These are phyloP conservation scores for Lachnellula subtilissima DNA, from an alignment of 2,329 filamentous ascomycete species.

Conservation along the genomic window DNA sequence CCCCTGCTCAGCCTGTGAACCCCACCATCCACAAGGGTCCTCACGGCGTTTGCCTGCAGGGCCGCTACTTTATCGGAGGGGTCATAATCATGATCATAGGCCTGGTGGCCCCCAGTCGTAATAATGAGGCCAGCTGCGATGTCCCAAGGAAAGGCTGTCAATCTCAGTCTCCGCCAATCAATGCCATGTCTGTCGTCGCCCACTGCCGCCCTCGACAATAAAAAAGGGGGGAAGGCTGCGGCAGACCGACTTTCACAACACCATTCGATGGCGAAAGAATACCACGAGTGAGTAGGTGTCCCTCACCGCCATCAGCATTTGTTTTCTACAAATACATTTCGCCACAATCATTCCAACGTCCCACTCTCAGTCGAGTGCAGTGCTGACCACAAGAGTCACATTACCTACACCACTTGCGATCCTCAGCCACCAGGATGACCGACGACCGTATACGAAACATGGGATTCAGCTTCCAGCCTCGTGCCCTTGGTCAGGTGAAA, in stretches of 20 bases:
- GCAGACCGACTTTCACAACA: neutral
- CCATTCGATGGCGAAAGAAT: neutral
- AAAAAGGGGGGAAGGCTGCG: neutral
- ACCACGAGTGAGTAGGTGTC: no score
- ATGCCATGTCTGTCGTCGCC: neutral
- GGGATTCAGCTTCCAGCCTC: neutral
- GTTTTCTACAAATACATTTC: neutral
- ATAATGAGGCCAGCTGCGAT: neutral
- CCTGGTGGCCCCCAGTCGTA: neutral
- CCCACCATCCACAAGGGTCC: neutral
- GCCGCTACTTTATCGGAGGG: neutral
- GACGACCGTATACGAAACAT: neutral
- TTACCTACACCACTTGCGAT: neutral
- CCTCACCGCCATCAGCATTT: neutral
- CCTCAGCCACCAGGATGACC: neutral
- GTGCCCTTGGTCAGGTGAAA: slow-evolving; percentile 3
- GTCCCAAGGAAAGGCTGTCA: neutral
- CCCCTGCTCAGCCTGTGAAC: neutral
- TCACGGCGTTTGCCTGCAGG: neutral
- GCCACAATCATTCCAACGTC: neutral
- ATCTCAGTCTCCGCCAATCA: neutral
- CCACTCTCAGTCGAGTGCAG: neutral
- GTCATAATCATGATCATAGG: neutral
- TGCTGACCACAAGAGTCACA: neutral
- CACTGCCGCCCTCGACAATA: neutral